Conservation (phyloP, 31 red algal genomes). For the Endocladia muricata region DNA sequence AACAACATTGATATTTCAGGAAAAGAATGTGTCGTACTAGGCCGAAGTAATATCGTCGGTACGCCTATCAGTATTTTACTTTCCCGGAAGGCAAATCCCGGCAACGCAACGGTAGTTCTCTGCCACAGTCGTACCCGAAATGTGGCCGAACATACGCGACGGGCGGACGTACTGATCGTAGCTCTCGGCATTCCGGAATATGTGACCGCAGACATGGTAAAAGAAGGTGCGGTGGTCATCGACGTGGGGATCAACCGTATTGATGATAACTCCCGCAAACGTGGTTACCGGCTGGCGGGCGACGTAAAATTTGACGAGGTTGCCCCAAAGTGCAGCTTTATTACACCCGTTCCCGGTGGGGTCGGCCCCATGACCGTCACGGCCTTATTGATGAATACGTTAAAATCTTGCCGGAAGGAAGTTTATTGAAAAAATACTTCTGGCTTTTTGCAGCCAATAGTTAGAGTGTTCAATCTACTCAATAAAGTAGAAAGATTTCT, state of each 20-base stretch:
- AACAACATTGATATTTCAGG: not conserved
- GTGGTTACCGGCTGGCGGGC: not conserved
- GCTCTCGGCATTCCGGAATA: not conserved
- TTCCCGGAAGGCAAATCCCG: no score
- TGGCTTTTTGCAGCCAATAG: no score
- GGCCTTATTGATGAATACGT: not conserved
- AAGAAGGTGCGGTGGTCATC: not conserved
- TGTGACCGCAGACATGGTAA: conserved; percentile 9
- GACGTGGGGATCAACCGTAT: conserved; percentile 10
- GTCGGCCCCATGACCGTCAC: conserved; percentile 19
- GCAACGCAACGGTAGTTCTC: not conserved
- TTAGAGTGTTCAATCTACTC: no score
- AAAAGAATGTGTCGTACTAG: not conserved
- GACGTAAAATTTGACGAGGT: not conserved
- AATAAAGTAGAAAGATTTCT: no score
- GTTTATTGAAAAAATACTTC: no score
- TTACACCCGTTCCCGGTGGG: conserved; percentile 17
- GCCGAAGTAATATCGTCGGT: conserved; percentile 21
- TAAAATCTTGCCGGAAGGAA: not conserved
- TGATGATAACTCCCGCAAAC: no score
- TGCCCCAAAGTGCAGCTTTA: not conserved
- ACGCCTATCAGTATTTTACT: conserved; percentile 4
- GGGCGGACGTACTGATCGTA: not conserved
- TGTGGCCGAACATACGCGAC: not conserved
- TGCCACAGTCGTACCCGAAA: not conserved